Evolutionary conservation across 2,329 filamentous ascomycete genomes (phyloP).

Genomic region (Calonectria fujianensis): DNA sequence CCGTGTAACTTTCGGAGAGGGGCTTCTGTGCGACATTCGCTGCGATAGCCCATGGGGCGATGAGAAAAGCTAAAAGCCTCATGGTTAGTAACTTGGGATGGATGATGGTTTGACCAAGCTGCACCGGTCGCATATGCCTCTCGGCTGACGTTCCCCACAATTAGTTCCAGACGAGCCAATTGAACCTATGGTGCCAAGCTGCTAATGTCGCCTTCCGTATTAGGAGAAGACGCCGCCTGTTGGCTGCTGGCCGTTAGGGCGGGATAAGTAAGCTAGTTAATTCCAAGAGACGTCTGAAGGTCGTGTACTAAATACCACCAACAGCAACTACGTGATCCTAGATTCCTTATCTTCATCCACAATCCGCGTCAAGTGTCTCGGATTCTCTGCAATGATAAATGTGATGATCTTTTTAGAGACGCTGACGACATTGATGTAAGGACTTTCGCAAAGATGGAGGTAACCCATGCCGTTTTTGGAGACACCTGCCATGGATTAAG

Average conservation of each 20-base stretch:
- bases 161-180: neutral
- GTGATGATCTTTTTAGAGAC: too few species aligned
- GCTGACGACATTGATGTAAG: too few species aligned
- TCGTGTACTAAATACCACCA: neutral
- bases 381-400: too few species aligned
- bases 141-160: neutral
- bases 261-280: neutral
- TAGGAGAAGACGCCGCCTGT: neutral
- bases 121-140: neutral
- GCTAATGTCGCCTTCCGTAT: conserved; percentile 3
- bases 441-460: too few species aligned
- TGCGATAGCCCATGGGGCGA: neutral
- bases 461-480: too few species aligned
- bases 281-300: neutral
- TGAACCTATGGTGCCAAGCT: neutral
- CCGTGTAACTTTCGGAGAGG: neutral
- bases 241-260: too few species aligned
- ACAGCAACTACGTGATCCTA: too few species aligned
- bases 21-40: neutral
- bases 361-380: neutral
- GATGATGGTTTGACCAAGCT: neutral
- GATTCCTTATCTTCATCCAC: neutral
- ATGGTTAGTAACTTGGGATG: neutral
- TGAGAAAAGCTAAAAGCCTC: neutral
- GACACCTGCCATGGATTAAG: too few species aligned